Evolutionary conservation across 805 yeast genomes (phyloP), one percentile per base, ranked within the genome.

Genomic region (Wickerhamomyces bovis): DNA sequence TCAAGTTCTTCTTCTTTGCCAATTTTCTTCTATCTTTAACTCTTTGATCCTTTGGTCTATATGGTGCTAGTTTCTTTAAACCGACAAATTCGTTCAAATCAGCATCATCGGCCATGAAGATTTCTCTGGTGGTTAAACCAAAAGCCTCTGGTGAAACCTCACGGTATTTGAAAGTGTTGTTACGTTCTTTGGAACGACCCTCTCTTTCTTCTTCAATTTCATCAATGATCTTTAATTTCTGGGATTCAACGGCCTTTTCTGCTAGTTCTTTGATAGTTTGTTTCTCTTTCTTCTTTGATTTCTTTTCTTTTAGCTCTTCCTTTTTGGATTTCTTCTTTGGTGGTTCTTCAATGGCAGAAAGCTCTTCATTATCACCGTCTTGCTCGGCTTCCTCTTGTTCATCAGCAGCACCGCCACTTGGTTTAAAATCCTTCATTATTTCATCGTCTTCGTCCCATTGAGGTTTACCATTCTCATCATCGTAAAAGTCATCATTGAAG

Each of bases 81-180:
- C 97, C 94, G 48, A 89, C 83, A 58, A 75, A 89, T 47, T 82
- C 84, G 66, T 94, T 94, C 65, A 94, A 73, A 42, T 84, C 85
- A 50, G 76, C 74, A 63, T 94, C 99, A 60, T 87, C 92, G 13
- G 99, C 99, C 48, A 88, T 69, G 45, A 94, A 71, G 42, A 94
- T 94, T 57, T 94, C 99, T 52, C 94, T 75, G 0, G 94, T 77
- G 0, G 86, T 74, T 42, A 94, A 73, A 12, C 98, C 98, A 68
- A 78, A 94, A 10, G 89, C 70, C 59, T 94, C 98, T 9, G 99
- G 97, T 1, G 96, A 89, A 4, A 94, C 98, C 57, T 89, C 96
- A 58, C 97, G 78, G 63, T 94, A 94, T 57, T 81, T 82, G 75
- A 94, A 92, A 45, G 72, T 76, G 3, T 71, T 72, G 6, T 64